Evolutionary conservation across 2,329 filamentous ascomycete species (phyloP).

Genomic region (Ascochyta viciae-villosae): DNA sequence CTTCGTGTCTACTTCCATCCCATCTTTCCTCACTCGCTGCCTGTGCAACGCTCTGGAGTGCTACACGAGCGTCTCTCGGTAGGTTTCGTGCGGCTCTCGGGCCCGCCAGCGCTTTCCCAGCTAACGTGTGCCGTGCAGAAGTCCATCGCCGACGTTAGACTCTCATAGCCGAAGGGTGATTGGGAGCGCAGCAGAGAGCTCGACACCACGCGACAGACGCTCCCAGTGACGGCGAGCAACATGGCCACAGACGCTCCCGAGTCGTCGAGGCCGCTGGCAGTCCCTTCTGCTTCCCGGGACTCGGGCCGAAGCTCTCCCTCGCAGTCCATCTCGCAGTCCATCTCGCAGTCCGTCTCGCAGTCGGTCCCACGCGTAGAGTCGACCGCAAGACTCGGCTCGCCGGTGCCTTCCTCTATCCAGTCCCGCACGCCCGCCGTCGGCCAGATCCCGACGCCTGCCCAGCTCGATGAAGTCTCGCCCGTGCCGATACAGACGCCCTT

Average conservation of each 20-base stretch:
- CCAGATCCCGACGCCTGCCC: conserved; percentile 59
- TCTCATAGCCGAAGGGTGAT: conserved; percentile 28
- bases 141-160: conserved; percentile 29
- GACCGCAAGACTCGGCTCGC: conserved; percentile 63
- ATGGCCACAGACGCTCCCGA: conserved; percentile 20
- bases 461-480: conserved; percentile 51
- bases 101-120: conserved; percentile 3
- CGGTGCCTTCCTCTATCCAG: conserved; percentile 57
- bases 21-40: conserved; percentile 8
- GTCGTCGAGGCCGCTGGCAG: conserved; percentile 36
- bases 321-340: not conserved
- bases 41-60: conserved; percentile 7
- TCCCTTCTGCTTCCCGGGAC: conserved; percentile 37
- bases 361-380: conserved; percentile 59
- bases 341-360: conserved; percentile 35
- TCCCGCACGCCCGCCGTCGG: conserved; percentile 57
- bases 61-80: conserved; percentile 10
- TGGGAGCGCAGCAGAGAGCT: conserved; percentile 5
- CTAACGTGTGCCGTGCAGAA: conserved; percentile 9
- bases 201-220: conserved; percentile 13
- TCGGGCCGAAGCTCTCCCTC: conserved; percentile 38
- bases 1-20: conserved; percentile 8
- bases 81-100: conserved; percentile 6
- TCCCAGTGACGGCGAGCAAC: not conserved
- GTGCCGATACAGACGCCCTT: conserved; percentile 64